Evolutionary conservation across 2,329 filamentous ascomycete species (phyloP).

Genomic region (Xylariaceae sp.): DNA sequence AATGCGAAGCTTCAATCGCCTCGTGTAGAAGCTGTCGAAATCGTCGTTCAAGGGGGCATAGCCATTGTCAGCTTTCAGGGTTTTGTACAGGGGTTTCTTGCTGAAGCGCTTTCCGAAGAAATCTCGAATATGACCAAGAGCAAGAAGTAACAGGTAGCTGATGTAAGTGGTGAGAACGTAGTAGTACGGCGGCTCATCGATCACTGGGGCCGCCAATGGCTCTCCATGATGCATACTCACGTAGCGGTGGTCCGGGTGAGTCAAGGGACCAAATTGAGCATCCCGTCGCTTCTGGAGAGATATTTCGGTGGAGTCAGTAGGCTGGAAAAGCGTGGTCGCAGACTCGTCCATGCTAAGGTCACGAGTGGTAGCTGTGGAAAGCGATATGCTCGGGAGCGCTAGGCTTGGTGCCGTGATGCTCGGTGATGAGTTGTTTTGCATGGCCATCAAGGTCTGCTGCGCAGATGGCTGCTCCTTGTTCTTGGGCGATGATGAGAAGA

Average conservation of each 20-base stretch:
- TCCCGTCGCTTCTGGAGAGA: constrained; percentile 72
- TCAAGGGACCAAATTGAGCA: constrained; percentile 85
- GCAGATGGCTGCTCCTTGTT: constrained; percentile 62
- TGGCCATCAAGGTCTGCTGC: constrained; percentile 64
- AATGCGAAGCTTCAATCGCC: constrained; percentile 86
- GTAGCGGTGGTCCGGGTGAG: constrained; percentile 78
- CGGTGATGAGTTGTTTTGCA: constrained; percentile 56
- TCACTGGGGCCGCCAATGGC: constrained; percentile 75
- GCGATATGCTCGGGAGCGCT: constrained; percentile 83
- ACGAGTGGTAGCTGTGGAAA: constrained; percentile 79
- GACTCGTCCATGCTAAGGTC: constrained; percentile 68
- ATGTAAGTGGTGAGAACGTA: constrained; percentile 97
- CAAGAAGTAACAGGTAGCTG: constrained; percentile 92
- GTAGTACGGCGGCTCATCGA: constrained; percentile 96
- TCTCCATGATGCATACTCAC: constrained; percentile 82
- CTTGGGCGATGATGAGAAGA: constrained; percentile 80
- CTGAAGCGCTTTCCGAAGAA: constrained; percentile 97
- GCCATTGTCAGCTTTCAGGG: constrained; percentile 77
- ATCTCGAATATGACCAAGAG: constrained; percentile 91
- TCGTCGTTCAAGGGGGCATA: constrained; percentile 96
- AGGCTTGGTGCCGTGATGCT: constrained; percentile 68
- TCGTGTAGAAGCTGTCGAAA: constrained; percentile 97
- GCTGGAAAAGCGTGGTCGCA: constrained; percentile 79
- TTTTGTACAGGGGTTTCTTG: constrained; percentile 74
- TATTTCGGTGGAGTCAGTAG: constrained; percentile 78